Evolutionary conservation across 192 early-diverging fungal genomes (phyloP).

Genomic region (Linnemannia zychae): DNA sequence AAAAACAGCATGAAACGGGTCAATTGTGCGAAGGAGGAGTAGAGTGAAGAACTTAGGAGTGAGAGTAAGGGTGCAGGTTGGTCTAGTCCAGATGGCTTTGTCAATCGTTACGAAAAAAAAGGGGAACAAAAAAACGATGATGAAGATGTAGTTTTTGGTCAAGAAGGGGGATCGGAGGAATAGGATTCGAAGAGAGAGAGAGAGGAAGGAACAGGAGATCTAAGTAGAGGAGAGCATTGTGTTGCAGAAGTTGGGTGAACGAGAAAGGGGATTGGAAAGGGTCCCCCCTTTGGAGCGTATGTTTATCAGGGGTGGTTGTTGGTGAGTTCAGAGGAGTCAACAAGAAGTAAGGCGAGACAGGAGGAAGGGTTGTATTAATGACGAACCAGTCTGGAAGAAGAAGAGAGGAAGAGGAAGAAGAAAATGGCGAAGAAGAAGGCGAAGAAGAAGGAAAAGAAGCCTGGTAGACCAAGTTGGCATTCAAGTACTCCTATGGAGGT

Average conservation of each 20-base stretch:
- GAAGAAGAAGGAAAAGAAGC: too few relatives aligned
- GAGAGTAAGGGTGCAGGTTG: neutral
- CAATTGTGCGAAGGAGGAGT: neutral
- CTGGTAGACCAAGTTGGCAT: too few relatives aligned
- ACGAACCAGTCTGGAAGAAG: too few relatives aligned
- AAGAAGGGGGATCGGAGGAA: neutral
- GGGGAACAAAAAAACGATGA: neutral
- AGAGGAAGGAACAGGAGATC: neutral
- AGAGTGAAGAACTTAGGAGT: neutral
- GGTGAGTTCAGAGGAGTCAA: too few relatives aligned
- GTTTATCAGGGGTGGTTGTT: too few relatives aligned
- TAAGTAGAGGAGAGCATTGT: neutral
- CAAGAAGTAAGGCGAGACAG: too few relatives aligned
- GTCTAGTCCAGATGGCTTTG: neutral
- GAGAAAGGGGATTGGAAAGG: neutral
- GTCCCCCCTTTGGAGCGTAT: too few relatives aligned
- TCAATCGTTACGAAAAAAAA: neutral
- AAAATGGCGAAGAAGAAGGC: too few relatives aligned
- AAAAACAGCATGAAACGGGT: slow-evolving; percentile 5
- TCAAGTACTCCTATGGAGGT: too few relatives aligned
- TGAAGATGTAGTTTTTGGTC: too few relatives aligned
- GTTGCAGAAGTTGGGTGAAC: neutral
- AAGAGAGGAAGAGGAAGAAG: too few relatives aligned
- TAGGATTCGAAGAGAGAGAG: neutral
- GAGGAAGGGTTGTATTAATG: too few relatives aligned